Evolutionary conservation across 1,284 basidiomycete species (phyloP).

Genomic region (Gomphus bonarii): DNA sequence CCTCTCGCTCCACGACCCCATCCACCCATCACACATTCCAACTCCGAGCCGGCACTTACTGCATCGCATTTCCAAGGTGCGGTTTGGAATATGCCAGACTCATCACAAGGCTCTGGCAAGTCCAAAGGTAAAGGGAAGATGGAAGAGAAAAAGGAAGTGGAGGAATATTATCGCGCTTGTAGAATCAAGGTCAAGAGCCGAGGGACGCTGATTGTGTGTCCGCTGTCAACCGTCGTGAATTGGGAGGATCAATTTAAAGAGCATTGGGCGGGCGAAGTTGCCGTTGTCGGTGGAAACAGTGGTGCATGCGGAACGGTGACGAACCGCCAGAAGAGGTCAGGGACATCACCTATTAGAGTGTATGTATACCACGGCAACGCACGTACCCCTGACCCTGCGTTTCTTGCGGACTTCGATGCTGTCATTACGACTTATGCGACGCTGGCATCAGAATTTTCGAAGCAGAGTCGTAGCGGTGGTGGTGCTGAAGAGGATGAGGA

Average conservation of each 20-base stretch:
- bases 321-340: constrained; percentile 23
- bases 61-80: constrained; percentile 63
- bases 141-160: constrained; percentile 60
- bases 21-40: constrained; percentile 29
- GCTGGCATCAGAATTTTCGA: constrained; percentile 89
- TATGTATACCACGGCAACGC: constrained; percentile 95
- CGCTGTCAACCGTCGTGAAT: constrained; percentile 92
- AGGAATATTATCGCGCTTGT: constrained; percentile 48
- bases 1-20: constrained; percentile 36
- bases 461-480: constrained; percentile 66
- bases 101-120: constrained; percentile 30
- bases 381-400: constrained; percentile 75
- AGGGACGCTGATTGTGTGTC: constrained; percentile 94
- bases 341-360: constrained; percentile 37
- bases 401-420: constrained; percentile 89
- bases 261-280: constrained; percentile 84
- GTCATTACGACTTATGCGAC: constrained; percentile 98
- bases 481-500: constrained; percentile 61
- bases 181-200: constrained; percentile 74
- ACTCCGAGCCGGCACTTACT: constrained; percentile 31
- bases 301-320: constrained; percentile 16
- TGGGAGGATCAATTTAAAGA: constrained; percentile 99
- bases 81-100: constrained; percentile 78
- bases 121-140: constrained; percentile 54
- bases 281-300: constrained; percentile 68